These are phyloP conservation scores for Mycena filopes DNA, from an alignment of 768 basidiomycete species.

Conservation along the genomic window DNA sequence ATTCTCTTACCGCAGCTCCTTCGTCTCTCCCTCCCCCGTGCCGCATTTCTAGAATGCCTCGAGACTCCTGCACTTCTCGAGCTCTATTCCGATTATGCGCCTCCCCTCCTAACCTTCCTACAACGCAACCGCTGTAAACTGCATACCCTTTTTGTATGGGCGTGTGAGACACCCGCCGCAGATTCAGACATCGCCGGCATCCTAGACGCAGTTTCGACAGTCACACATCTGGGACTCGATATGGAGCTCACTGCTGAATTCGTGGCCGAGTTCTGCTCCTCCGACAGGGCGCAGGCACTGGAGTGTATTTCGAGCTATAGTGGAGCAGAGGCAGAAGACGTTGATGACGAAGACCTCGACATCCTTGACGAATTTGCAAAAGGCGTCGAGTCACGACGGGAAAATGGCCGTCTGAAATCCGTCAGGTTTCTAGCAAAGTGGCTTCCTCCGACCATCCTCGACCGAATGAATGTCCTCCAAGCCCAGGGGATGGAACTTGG, in stretches of 20 bases:
- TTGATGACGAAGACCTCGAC: not conserved
- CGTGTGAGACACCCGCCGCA: too few relatives aligned
- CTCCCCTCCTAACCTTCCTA: not conserved
- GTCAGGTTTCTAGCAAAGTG: not conserved
- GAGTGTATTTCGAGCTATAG: not conserved
- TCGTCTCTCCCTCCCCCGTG: conserved; percentile 2
- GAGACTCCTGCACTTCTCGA: conserved; percentile 14
- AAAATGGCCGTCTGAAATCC: not conserved
- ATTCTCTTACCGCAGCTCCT: conserved; percentile 4
- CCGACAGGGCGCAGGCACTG: not conserved
- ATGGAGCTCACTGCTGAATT: not conserved
- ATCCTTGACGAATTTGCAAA: not conserved
- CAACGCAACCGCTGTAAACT: not conserved
- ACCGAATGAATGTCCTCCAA: not conserved
- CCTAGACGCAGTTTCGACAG: not conserved
- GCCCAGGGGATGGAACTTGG: not conserved
- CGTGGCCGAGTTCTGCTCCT: not conserved
- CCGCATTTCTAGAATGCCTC: not conserved
- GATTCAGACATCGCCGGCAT: not conserved
- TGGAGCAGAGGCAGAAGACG: too few relatives aligned
- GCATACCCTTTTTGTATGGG: not conserved
- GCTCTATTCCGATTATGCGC: not conserved
- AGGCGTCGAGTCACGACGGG: not conserved
- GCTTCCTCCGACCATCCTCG: not conserved
- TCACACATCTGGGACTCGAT: not conserved